Percentiles rank a stretch among this genome's conserved stretches.
These are phyloP conservation scores for Ophiostoma quercus DNA, from an alignment of 2,329 filamentous ascomycete genomes.

Conservation along the genomic window DNA sequence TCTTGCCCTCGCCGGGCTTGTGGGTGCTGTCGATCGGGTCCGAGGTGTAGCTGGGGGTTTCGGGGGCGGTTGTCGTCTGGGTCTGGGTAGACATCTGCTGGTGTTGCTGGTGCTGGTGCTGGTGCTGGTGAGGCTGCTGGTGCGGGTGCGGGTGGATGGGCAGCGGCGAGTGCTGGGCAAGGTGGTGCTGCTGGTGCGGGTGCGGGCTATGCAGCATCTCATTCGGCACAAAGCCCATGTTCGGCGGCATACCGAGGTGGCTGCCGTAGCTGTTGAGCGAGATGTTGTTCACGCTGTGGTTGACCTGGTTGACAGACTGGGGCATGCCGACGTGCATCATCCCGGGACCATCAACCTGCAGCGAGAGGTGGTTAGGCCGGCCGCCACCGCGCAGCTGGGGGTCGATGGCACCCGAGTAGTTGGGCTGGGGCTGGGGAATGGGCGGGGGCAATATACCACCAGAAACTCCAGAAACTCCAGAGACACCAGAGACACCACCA, in stretches of 20 bases:
- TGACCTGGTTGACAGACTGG: not conserved
- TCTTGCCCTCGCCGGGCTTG: slow-evolving; percentile 5
- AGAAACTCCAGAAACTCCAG: not conserved
- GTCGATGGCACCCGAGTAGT: not conserved
- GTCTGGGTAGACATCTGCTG: too few relatives aligned
- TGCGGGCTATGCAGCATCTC: not conserved
- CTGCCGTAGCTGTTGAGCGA: slow-evolving; percentile 12
- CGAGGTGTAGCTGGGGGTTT: not conserved
- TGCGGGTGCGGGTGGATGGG: slow-evolving; percentile 15
- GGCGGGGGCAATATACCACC: not conserved
- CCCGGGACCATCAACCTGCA: slow-evolving; percentile 43
- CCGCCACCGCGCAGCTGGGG: not conserved
- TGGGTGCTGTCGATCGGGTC: not conserved
- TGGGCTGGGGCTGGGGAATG: not conserved
- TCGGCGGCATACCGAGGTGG: not conserved
- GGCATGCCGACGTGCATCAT: slow-evolving; percentile 13
- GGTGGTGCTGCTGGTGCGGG: not conserved
- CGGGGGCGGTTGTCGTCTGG: not conserved
- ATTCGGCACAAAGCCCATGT: not conserved
- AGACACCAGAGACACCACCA: not conserved
- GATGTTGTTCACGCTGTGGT: not conserved
- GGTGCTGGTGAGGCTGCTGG: not conserved
- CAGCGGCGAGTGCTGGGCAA: slow-evolving; percentile 12
- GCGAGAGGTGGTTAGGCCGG: slow-evolving; percentile 46
- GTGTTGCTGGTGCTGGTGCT: not conserved